phyloP scores from a whole-genome alignment of 495 filamentous ascomycete species.

The Talaromyces adpressus region DNA sequence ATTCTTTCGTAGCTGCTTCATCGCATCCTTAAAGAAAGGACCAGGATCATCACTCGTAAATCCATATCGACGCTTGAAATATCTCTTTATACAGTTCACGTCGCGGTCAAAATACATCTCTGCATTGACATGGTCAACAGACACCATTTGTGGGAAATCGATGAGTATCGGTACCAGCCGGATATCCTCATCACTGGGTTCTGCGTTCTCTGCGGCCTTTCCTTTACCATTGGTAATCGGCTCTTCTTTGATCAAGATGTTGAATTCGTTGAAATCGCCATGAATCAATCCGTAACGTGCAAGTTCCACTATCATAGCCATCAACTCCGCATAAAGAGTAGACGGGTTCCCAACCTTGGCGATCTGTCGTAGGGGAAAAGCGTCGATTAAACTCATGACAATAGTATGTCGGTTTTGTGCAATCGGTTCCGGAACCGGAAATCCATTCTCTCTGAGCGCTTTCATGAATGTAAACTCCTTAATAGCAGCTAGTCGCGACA shows the following conservation, averaged over 20 bases:
- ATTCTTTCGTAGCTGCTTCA: conserved; percentile 60
- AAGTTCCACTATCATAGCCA: conserved; percentile 75
- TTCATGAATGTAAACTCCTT: conserved; percentile 94
- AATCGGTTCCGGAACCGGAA: conserved; percentile 82
- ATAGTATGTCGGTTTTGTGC: conserved; percentile 88
- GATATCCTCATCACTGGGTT: conserved; percentile 27
- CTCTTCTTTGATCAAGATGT: conserved; percentile 83
- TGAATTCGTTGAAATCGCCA: conserved; percentile 99
- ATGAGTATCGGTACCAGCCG: conserved; percentile 66
- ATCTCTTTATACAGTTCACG: conserved; percentile 86
- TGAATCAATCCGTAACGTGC: conserved; percentile 90
- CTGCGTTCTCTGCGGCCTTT: conserved; percentile 23
- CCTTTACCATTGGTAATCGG: conserved; percentile 32
- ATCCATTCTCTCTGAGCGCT: conserved; percentile 71
- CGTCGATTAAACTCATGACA: conserved; percentile 86
- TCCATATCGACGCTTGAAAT: conserved; percentile 82
- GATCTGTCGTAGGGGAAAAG: conserved; percentile 82
- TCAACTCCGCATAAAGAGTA: conserved; percentile 76
- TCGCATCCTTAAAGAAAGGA: conserved; percentile 77
- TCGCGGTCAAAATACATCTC: conserved; percentile 95
- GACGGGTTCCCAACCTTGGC: conserved; percentile 72
- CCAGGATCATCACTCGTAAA: conserved; percentile 77
- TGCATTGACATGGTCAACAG: conserved; percentile 88
- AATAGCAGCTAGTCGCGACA: conserved; percentile 82
- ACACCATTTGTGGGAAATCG: conserved; percentile 98